A percentile compares a stretch with the other conserved stretches of the same genome.
These are phyloP conservation scores for Fusarium brevicatenulatum DNA, from an alignment of 2,329 filamentous ascomycete genomes.

Conservation along the genomic window DNA sequence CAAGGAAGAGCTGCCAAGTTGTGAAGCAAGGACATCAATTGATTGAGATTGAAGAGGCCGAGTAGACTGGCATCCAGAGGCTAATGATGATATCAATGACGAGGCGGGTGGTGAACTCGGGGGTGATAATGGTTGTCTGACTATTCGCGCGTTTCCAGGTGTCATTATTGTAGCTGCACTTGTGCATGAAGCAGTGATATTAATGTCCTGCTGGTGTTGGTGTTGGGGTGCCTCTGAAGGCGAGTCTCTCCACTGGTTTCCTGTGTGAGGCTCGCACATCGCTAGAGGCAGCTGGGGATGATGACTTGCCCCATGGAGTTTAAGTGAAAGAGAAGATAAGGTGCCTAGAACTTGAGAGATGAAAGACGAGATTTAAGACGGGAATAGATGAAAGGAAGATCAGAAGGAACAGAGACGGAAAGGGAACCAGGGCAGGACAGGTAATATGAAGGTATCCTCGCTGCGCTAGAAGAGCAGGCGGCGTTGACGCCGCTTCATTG, in stretches of 20 bases:
- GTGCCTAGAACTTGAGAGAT: not conserved
- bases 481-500: conserved; percentile 44
- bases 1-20: conserved; percentile 38
- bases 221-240: conserved; percentile 18
- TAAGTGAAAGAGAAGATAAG: not conserved
- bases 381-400: conserved; percentile 6
- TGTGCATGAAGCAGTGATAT: not conserved
- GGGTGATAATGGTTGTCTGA: conserved; percentile 31
- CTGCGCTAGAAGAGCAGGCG: conserved; percentile 44
- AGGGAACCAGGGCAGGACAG: conserved; percentile 19
- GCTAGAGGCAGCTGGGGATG: conserved; percentile 21
- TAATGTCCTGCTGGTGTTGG: conserved; percentile 1
- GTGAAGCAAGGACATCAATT: conserved; percentile 38
- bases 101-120: conserved; percentile 29
- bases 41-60: conserved; percentile 9
- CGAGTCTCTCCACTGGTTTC: conserved; percentile 31
- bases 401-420: conserved; percentile 12
- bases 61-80: not conserved
- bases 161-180: conserved; percentile 5
- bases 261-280: conserved; percentile 41
- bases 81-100: conserved; percentile 6
- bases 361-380: not conserved
- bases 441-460: conserved; percentile 47
- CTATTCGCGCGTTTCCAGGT: not conserved
- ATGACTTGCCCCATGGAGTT: conserved; percentile 36